Percentiles rank a stretch among this genome's conserved stretches.
These are phyloP conservation scores for Suillus clintonianus DNA, from an alignment of 768 basidiomycete genomes.

Conservation along the genomic window DNA sequence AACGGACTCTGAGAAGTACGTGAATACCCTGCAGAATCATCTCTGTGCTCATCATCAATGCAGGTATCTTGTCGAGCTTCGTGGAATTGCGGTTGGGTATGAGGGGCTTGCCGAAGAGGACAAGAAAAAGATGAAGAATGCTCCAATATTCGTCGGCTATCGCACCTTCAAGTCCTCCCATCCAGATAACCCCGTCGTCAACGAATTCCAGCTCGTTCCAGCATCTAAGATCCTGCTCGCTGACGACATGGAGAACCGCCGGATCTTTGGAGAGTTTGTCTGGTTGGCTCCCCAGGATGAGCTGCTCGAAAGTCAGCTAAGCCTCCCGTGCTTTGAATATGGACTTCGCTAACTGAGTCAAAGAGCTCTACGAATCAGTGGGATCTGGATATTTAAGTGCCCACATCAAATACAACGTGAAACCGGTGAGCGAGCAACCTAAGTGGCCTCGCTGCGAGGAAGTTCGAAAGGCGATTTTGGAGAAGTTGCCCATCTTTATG, in stretches of 20 bases:
- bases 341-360: not conserved
- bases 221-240: conserved; percentile 73
- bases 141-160: conserved; percentile 69
- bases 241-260: conserved; percentile 77
- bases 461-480: conserved; percentile 62
- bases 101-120: conserved; percentile 41
- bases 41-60: conserved; percentile 3
- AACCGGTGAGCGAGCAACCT: conserved; percentile 47
- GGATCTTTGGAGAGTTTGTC: conserved; percentile 69
- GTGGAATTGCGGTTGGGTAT: conserved; percentile 75
- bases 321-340: not conserved
- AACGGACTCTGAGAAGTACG: conserved; percentile 54
- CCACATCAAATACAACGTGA: conserved; percentile 73
- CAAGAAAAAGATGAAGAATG: conserved; percentile 58
- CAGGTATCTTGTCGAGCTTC: conserved; percentile 80
- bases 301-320: conserved; percentile 67
- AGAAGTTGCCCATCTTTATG: conserved; percentile 82
- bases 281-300: conserved; percentile 85
- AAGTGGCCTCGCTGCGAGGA: conserved; percentile 40
- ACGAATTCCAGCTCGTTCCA: conserved; percentile 63
- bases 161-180: conserved; percentile 40
- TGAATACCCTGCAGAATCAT: not conserved
- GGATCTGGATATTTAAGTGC: conserved; percentile 71
- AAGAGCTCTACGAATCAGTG: conserved; percentile 71
- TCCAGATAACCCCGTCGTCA: conserved; percentile 34